These are phyloP conservation scores for Sordariomycetes sp. DNA, from an alignment of 2,329 filamentous ascomycete species.

Conservation along the genomic window DNA sequence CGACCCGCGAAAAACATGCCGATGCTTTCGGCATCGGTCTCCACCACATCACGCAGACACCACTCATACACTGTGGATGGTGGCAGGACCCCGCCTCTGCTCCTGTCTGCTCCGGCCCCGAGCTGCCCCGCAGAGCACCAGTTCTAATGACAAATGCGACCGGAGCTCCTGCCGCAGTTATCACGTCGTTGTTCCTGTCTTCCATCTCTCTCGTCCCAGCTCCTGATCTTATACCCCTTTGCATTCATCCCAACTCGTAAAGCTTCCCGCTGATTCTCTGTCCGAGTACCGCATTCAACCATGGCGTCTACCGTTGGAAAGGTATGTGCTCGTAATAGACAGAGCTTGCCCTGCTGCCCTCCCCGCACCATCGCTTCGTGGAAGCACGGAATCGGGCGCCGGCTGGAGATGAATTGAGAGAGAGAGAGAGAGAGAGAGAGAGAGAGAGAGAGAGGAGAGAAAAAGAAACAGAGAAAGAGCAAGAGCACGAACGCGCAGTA, in stretches of 20 bases:
- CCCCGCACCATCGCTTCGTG: background rate
- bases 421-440: too few species aligned
- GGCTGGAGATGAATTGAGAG: background rate
- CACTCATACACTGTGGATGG: too few species aligned
- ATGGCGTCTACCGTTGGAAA: slow-evolving; percentile 9
- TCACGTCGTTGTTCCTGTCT: background rate
- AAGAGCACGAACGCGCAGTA: too few species aligned
- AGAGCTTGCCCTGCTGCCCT: background rate
- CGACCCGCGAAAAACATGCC: background rate
- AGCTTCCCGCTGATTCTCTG: background rate
- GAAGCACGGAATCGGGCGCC: background rate
- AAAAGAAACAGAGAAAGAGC: too few species aligned
- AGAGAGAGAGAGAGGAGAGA: too few species aligned
- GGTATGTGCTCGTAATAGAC: background rate
- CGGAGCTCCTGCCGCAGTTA: background rate
- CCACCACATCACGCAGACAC: too few species aligned
- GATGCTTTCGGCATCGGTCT: background rate
- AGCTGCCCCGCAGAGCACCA: background rate
- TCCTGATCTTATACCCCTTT: background rate
- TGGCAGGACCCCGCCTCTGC: background rate
- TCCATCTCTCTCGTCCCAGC: background rate
- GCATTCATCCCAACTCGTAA: background rate
- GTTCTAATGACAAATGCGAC: background rate
- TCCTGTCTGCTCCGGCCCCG: background rate
- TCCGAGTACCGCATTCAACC: background rate